Base-by-base conservation (phyloP, 345 rosid species). In the Brassica incana region DNA sequence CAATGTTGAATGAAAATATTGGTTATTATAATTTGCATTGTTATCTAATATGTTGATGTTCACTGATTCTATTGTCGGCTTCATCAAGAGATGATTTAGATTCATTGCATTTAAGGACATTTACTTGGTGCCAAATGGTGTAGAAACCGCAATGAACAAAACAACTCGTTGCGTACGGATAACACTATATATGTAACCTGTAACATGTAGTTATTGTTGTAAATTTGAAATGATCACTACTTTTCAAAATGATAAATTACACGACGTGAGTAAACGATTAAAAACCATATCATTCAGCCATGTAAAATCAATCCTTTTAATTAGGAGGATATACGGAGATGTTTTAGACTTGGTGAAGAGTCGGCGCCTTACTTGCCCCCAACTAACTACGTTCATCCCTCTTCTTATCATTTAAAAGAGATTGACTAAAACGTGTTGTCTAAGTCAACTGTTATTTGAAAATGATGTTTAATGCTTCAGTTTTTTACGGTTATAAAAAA, bases 231-330 rank as follows among this genome's bases (percentile, higher is more conserved):
- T 48, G 54, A 14, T 48, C 15, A 48, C 54, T 48, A 48, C 54
- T 48, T 48, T 48, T 48, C 54, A 48, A 48, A 48, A 48, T 48
- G 58, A n/a, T 5, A n/a, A n/a, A 50, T 50, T 50, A 65, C 61
- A 72, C 67, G 81, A 65, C 81, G 81, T 78, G 81, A 72, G 4
- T 15, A 65, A 78, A 78, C 63, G 81, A 78, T 72, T 78, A 67
- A 54, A 16, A 54, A 23, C 71, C 74, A 32, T 33, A 71, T 67
- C 29, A 8, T 6, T 50, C 60, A 54, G 60, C 16, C 15, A 38
- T 56, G n/a, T 56, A 60, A 72, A 65, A 33, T n/a, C 33, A 72
- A 72, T 78, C 45, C 1, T 18, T 56, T 56, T 35, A 70, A 70
- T 23, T 48, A 77, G 18, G 23, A 70, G 1, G 75, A 50, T 78